Percentiles rank a stretch among this genome's conserved stretches.
These are phyloP conservation scores for Aspergillus uvarum DNA, from an alignment of 2,329 filamentous ascomycete species.

Conservation along the genomic window DNA sequence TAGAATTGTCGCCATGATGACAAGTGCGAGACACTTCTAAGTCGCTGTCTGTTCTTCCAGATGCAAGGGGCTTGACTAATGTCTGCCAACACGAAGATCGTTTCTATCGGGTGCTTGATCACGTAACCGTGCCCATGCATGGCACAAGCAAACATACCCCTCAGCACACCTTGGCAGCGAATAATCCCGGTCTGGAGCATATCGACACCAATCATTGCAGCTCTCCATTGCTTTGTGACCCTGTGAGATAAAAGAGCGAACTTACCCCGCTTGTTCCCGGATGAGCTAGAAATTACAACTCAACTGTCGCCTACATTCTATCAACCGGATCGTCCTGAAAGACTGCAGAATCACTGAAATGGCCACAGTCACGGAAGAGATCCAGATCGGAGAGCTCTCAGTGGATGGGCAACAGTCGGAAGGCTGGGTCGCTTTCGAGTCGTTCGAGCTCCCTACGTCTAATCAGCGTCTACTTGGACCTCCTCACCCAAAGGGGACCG, in stretches of 20 bases:
- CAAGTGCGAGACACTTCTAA: too few species aligned
- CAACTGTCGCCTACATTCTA: background rate
- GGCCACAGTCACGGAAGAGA: background rate
- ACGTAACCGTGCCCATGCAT: background rate
- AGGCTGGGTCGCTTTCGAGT: conserved; percentile 30
- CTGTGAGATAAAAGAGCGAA: background rate
- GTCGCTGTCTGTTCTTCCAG: too few species aligned
- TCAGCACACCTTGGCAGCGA: background rate
- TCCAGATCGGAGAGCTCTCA: conserved; percentile 16
- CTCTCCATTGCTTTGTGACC: background rate
- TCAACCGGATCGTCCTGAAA: background rate
- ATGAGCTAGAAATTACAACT: background rate
- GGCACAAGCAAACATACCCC: background rate
- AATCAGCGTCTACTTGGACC: conserved; percentile 44
- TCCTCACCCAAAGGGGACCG: conserved; percentile 41
- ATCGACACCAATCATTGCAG: background rate
- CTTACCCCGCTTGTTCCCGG: background rate
- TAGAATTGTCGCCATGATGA: too few species aligned
- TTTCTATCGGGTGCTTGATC: background rate
- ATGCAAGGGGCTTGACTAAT: too few species aligned
- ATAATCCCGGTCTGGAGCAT: background rate
- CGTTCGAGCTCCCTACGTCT: conserved; percentile 42
- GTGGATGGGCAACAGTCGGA: conserved; percentile 13
- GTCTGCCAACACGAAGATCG: too few species aligned
- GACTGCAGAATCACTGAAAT: background rate